Percentiles rank a stretch among this genome's conserved stretches.
Conservation (phyloP, 768 basidiomycete species). For the Russula brevipes region DNA sequence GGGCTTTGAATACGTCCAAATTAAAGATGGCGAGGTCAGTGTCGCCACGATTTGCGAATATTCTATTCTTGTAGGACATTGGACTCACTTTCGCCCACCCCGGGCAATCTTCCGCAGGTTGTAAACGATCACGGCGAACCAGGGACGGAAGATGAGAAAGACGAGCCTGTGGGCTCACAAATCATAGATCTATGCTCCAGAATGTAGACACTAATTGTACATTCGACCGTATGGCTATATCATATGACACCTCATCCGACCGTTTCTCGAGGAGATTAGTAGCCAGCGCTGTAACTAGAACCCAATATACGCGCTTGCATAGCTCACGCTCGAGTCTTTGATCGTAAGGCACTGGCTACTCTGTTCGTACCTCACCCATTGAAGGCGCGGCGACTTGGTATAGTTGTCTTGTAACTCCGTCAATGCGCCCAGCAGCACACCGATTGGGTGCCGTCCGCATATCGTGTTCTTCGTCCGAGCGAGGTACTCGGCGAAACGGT, state of each 20-base stretch:
- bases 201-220: conserved; percentile 16
- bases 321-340: conserved; percentile 89
- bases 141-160: conserved; percentile 56
- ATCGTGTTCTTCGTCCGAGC: conserved; percentile 85
- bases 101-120: conserved; percentile 41
- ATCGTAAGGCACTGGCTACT: conserved; percentile 68
- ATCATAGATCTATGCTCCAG: conserved; percentile 21
- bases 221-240: not conserved
- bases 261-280: not conserved
- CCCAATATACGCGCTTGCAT: conserved; percentile 82
- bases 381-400: conserved; percentile 38
- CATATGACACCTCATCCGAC: not conserved
- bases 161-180: conserved; percentile 55
- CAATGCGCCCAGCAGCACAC: conserved; percentile 80
- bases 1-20: conserved; percentile 56
- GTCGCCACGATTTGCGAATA: not conserved
- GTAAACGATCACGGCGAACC: conserved; percentile 63
- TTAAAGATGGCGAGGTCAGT: conserved; percentile 56
- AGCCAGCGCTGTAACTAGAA: conserved; percentile 38
- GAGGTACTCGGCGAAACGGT: conserved; percentile 62
- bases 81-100: not conserved
- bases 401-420: conserved; percentile 45
- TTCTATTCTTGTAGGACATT: not conserved
- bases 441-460: conserved; percentile 94
- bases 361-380: conserved; percentile 93